Conservation (phyloP, 345 rosid species). For the Moricandia arvensis region DNA sequence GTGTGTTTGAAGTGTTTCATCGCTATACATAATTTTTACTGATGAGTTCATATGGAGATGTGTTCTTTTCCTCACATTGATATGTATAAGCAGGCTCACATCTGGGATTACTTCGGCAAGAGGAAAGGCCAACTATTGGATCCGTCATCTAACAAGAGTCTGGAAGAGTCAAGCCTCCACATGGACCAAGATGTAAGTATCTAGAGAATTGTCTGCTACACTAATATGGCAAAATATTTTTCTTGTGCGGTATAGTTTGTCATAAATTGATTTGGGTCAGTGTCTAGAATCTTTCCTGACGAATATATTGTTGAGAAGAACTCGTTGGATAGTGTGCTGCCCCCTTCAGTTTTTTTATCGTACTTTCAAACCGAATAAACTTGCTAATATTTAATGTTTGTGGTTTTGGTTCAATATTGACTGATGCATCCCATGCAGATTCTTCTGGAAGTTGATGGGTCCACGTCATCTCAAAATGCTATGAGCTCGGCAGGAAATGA, state of each 20-base stretch:
- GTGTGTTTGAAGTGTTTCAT: constrained; percentile 31
- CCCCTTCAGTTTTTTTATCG: background rate
- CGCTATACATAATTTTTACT: background rate
- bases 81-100: constrained; percentile 33
- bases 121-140: constrained; percentile 43
- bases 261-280: background rate
- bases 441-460: constrained; percentile 69
- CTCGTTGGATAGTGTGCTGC: constrained; percentile 22
- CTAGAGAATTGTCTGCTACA: constrained; percentile 1
- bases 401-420: constrained; percentile 6
- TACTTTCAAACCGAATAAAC: background rate
- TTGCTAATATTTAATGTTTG: background rate
- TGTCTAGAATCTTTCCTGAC: constrained; percentile 2
- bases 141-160: constrained; percentile 42
- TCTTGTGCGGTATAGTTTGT: no score
- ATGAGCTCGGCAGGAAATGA: constrained; percentile 75
- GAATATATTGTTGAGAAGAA: constrained; percentile 8
- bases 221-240: background rate
- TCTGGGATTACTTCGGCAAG: constrained; percentile 81
- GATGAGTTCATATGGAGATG: constrained; percentile 10
- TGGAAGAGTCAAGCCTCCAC: constrained; percentile 73
- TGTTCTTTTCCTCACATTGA: constrained; percentile 37
- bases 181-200: constrained; percentile 92
- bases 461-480: constrained; percentile 48
- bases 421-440: constrained; percentile 49